Evolutionary conservation across 192 early-diverging fungal genomes (phyloP).

Genomic region (Coemansia furcata): DNA sequence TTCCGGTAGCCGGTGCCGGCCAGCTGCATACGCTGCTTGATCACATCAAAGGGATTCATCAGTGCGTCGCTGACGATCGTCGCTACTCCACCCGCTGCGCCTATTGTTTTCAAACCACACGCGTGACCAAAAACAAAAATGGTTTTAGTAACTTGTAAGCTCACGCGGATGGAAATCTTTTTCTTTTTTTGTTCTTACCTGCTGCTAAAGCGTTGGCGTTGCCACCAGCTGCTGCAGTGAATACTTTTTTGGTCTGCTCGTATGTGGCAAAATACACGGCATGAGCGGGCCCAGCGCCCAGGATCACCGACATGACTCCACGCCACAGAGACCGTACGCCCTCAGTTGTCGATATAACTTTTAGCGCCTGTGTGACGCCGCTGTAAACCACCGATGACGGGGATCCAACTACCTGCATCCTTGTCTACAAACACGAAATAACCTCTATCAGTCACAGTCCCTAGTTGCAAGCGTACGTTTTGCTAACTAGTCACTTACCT

Average conservation of each 20-base stretch:
- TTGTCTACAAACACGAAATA: constrained; percentile 59
- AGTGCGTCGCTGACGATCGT: constrained; percentile 85
- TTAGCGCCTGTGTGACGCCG: constrained; percentile 67
- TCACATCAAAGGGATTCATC: constrained; percentile 97
- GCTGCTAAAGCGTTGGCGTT: constrained; percentile 60
- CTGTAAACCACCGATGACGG: constrained; percentile 67
- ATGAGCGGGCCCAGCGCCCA: constrained; percentile 94
- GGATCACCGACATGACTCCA: constrained; percentile 87
- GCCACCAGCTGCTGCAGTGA: constrained; percentile 52
- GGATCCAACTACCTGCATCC: constrained; percentile 86
- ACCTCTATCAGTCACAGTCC: not conserved
- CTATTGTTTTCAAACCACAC: constrained; percentile 23
- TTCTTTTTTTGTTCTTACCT: constrained; percentile 29
- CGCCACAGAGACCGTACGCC: constrained; percentile 84
- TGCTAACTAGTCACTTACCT: constrained; percentile 57
- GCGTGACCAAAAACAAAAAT: not conserved
- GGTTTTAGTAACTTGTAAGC: not conserved
- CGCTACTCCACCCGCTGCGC: constrained; percentile 83
- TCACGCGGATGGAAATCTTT: not conserved
- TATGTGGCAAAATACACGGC: constrained; percentile 95
- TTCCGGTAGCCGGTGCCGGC: constrained; percentile 68
- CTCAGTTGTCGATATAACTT: constrained; percentile 70
- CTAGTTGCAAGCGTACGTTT: not conserved
- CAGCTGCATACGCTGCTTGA: constrained; percentile 96
- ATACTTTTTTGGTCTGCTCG: constrained; percentile 82